Base-by-base conservation (phyloP, 495 filamentous ascomycete species). In the Podospora fimiseda region DNA sequence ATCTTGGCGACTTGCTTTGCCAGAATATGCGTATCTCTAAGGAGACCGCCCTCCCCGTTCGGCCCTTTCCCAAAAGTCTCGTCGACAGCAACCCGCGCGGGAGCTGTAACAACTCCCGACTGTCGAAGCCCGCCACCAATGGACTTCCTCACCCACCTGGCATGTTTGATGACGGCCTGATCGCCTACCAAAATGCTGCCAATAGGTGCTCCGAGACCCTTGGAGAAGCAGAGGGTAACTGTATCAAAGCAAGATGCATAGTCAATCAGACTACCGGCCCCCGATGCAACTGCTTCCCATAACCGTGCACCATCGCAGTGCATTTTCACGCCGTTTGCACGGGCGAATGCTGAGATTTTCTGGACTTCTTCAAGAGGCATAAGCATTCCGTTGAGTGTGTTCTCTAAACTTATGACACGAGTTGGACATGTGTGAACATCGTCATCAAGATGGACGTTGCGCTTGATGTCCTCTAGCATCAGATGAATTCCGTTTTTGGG, bases 151-250 rank as follows among this genome's bases (percentile, higher is more conserved):
- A 94, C 75, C 84, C 87, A 90, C 2, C 88, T 71, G 1, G 87
- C 86, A 24, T 82, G 80, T 58, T 84, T 80, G 54, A 93, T 83
- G 51, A 88, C 83, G 0, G 69, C 66, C 51, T 77, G 67, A 9
- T 69, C 75, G 2, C 89, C 89, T 0, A 91, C 77, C 23, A 96
- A 70, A 43, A 95, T 82, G 50, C 82, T 87, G 1, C 92, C 92
- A 44, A 95, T 83, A 0, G 92, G 92, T 0, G 92, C 92, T 0
- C 92, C 92, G 0, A 97, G 74, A 0, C 89, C 88, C 69, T 97
- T 97, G 21, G 82, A 86, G 61, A 97, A 92, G 66, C 90, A 95
- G 9, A 96, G 73, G 50, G 77, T 86, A 1, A 93, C 74, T 44
- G 83, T 90, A 60, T 97, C 92, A 58, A 93, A 89, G 46, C 83